A percentile compares a stretch with the other conserved stretches of the same genome.
Evolutionary conservation across 306 rosid genomes (phyloP).

Genomic region (Pueraria montana): DNA sequence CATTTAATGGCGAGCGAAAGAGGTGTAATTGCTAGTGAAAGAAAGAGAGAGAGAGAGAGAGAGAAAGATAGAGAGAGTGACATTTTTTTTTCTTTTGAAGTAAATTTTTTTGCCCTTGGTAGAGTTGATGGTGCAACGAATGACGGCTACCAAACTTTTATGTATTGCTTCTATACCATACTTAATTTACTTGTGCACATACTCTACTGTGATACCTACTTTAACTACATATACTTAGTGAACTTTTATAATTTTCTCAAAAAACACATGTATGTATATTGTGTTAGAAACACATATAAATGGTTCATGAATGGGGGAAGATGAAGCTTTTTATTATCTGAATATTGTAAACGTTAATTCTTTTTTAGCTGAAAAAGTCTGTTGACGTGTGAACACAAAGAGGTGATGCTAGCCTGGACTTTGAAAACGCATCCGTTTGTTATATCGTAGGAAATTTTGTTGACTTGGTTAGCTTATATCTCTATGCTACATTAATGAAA

Average conservation of each 20-base stretch:
- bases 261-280: not conserved
- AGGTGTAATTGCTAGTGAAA: slow-evolving; percentile 79
- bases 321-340: not conserved
- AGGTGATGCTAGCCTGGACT: slow-evolving; percentile 43
- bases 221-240: not conserved
- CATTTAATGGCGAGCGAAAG: slow-evolving; percentile 88
- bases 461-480: not conserved
- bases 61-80: slow-evolving; percentile 41
- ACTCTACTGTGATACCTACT: not conserved
- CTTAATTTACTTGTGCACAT: not conserved
- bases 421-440: slow-evolving; percentile 32
- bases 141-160: slow-evolving; percentile 76
- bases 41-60: slow-evolving; percentile 46
- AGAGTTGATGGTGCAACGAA: slow-evolving; percentile 58
- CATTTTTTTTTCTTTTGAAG: not conserved
- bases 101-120: slow-evolving; percentile 21
- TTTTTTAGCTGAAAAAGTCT: not conserved
- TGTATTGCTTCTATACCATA: not conserved
- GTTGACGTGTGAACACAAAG: slow-evolving; percentile 26
- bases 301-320: not conserved
- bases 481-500: slow-evolving; percentile 11
- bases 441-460: not conserved
- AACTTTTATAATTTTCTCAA: not conserved
- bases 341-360: not conserved
- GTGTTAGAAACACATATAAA: not conserved